Evolutionary conservation across 192 early-diverging fungal genomes (phyloP).

Genomic region (Backusella psychrophila): DNA sequence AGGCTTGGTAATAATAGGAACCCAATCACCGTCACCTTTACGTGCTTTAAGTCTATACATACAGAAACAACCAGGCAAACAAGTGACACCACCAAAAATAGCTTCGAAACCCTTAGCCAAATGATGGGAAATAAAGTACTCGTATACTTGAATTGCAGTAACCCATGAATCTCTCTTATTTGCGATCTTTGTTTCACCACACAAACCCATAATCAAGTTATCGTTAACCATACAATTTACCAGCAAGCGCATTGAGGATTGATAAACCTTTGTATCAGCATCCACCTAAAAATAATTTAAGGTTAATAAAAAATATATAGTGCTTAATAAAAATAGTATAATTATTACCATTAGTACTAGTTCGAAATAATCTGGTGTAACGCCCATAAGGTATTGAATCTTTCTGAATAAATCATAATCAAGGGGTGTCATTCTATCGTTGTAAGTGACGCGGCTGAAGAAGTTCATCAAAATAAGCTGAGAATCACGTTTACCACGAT

Average conservation of each 20-base stretch:
- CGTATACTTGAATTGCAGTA: constrained; percentile 96
- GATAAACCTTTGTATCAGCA: constrained; percentile 89
- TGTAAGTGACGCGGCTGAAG: constrained; percentile 78
- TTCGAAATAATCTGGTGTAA: constrained; percentile 86
- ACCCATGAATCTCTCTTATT: constrained; percentile 92
- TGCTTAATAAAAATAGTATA: not conserved
- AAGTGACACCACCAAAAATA: constrained; percentile 97
- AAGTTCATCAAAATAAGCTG: constrained; percentile 97
- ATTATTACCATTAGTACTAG: constrained; percentile 69
- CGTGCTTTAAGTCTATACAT: constrained; percentile 95
- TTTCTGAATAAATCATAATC: constrained; percentile 94
- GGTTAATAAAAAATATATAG: not conserved
- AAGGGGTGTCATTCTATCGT: constrained; percentile 89
- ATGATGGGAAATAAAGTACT: constrained; percentile 98
- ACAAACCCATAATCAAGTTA: constrained; percentile 90
- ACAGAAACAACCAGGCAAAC: constrained; percentile 96
- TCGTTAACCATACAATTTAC: constrained; percentile 93
- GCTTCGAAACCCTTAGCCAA: constrained; percentile 93
- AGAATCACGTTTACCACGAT: constrained; percentile 96
- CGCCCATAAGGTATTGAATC: constrained; percentile 78
- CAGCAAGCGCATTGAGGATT: constrained; percentile 73
- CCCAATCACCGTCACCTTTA: constrained; percentile 70
- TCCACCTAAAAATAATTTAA: constrained; percentile 53
- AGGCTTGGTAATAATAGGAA: constrained; percentile 86
- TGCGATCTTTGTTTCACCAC: constrained; percentile 96